Conservation (phyloP, 2,329 filamentous ascomycete genomes). For the Elsinoe arachidis region DNA sequence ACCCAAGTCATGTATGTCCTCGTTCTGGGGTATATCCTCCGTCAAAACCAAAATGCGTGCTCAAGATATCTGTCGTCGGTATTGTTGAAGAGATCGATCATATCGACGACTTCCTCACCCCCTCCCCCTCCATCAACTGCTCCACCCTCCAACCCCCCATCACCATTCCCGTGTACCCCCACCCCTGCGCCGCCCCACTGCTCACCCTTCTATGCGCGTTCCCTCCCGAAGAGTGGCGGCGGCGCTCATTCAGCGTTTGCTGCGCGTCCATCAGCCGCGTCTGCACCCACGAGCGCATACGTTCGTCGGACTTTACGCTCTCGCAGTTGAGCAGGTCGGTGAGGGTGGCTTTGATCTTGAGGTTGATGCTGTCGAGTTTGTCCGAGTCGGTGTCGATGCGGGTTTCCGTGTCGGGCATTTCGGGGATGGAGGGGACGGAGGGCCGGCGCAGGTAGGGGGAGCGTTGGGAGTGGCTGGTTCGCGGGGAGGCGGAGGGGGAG, state of each 20-base stretch:
- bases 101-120: constrained; percentile 8
- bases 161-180: not conserved
- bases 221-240: constrained; percentile 21
- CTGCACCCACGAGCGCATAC: constrained; percentile 44
- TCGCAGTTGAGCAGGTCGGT: constrained; percentile 48
- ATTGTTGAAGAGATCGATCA: not conserved
- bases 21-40: no score
- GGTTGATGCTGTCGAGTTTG: constrained; percentile 42
- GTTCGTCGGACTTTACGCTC: constrained; percentile 38
- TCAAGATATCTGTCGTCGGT: no score
- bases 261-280: constrained; percentile 46
- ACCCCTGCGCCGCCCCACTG: not conserved
- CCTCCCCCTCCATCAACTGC: not conserved
- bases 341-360: constrained; percentile 46
- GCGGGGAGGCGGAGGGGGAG: constrained; percentile 14
- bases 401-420: constrained; percentile 13
- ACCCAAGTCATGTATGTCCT: no score
- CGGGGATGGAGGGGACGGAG: constrained; percentile 17
- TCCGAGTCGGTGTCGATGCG: constrained; percentile 35
- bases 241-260: constrained; percentile 37
- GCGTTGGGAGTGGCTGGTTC: constrained; percentile 8
- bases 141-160: not conserved
- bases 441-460: constrained; percentile 12
- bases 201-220: not conserved
- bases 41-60: no score